These are phyloP conservation scores for Aspergillus versicolor DNA, from an alignment of 2,329 filamentous ascomycete species.

Conservation along the genomic window DNA sequence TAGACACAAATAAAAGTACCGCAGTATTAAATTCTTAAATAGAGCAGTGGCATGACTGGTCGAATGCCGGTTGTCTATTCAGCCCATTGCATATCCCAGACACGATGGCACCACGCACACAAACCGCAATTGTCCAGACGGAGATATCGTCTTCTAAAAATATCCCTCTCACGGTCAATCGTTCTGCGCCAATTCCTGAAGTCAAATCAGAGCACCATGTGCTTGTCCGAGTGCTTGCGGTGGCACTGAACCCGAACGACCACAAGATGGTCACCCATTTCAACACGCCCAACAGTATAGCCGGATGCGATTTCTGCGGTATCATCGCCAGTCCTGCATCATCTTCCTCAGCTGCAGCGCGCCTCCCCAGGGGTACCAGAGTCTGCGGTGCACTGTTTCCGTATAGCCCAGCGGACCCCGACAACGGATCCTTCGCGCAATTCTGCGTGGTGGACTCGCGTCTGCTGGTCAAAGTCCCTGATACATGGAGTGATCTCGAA, in stretches of 20 bases:
- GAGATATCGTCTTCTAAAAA: not conserved
- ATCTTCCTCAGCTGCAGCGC: not conserved
- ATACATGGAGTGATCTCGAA: not conserved
- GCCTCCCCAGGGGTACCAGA: not conserved
- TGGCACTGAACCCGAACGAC: not conserved
- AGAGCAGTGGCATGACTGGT: not conserved
- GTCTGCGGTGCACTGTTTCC: not conserved
- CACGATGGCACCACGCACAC: not conserved
- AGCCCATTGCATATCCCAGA: not conserved
- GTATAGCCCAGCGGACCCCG: not conserved
- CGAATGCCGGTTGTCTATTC: not conserved
- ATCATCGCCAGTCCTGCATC: not conserved
- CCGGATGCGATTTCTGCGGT: not conserved
- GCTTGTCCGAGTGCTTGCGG: not conserved
- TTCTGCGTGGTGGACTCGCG: not conserved
- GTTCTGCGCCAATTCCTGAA: not conserved
- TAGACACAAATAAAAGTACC: not conserved
- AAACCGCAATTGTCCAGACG: not conserved
- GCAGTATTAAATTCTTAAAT: not conserved
- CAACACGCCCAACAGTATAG: not conserved
- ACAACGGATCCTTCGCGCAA: not conserved
- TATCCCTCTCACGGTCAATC: not conserved
- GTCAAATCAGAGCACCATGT: not conserved
- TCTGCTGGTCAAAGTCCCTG: not conserved
- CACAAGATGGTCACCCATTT: not conserved